Percentiles rank a stretch among this genome's conserved stretches.
Conservation (phyloP, 208 protist species). For the Strigomonas culicis region DNA sequence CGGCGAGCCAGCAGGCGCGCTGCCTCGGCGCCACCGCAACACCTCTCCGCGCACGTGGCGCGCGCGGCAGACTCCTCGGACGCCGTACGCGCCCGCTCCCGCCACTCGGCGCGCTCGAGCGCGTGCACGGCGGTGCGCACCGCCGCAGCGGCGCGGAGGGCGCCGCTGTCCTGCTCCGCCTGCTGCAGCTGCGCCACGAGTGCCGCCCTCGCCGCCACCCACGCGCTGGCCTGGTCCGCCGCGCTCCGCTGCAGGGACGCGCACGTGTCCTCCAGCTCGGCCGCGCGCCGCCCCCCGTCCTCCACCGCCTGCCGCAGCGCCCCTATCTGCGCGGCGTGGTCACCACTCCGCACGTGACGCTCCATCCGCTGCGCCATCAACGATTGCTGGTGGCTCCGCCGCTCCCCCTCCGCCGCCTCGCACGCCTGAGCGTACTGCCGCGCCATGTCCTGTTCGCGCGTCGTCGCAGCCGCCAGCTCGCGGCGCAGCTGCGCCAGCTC, state of each 20-base stretch:
- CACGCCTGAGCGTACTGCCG: neutral
- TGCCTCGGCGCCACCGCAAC: neutral
- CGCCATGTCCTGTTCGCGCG: neutral
- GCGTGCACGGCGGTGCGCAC: neutral
- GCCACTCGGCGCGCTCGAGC: neutral
- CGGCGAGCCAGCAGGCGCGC: neutral
- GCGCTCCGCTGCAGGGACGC: too few relatives aligned
- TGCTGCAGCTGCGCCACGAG: neutral
- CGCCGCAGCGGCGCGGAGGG: neutral
- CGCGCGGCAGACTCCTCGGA: neutral
- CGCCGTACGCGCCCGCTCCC: too few relatives aligned
- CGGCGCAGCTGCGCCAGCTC: neutral
- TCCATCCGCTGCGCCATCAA: constrained; percentile 10
- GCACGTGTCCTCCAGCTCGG: neutral
- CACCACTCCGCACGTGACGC: neutral
- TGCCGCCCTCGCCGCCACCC: neutral
- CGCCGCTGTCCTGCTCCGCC: neutral
- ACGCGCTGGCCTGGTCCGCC: neutral
- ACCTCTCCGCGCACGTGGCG: neutral
- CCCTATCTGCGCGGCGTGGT: neutral
- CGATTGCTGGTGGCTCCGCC: neutral
- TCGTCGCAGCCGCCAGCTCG: neutral
- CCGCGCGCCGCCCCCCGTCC: neutral
- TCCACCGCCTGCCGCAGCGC: neutral
- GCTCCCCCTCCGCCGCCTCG: neutral